Base-by-base conservation (phyloP, 352 stramenopile species). In the Pythium volutum region DNA sequence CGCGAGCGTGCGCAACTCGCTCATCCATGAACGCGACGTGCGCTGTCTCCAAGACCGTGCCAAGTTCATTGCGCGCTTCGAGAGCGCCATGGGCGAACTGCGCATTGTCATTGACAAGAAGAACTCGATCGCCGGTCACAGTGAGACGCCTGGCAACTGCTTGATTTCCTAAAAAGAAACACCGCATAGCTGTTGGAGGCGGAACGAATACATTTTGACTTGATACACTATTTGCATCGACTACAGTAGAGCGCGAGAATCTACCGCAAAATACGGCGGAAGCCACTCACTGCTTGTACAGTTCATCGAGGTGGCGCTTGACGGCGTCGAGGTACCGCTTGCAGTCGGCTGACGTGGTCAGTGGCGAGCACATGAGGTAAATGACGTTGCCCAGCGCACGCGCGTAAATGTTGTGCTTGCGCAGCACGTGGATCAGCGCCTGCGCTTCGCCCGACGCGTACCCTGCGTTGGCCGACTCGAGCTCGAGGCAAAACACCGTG, bases 331-430 rank as follows among this genome's bases (percentile, higher is more conserved):
- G 74, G 52, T 89, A 87, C 45, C 76, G 76, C 55, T 67, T 69
- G 59, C 83, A 93, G 46, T 89, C 79, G 39, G 70, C 66, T 39
- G 74, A 69, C 5, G 81, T 84, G 25, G 81, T 93, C 0, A 95
- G 66, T 0, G 85, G 85, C 9, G 85, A 93, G 65, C 81, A 91
- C 83, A 95, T 95, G 58, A 95, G 69, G 67, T 95, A 95, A 38
- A 95, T 53, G 53, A 93, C 83, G 57, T 93, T 95, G 27, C 85
- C 85, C 0, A 95, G 71, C 14, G 85, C 76, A 38, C 85, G 85
- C 48, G 85, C 85, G 59, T 95, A 93, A 29, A 95, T 73, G 49
- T 81, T 75, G 52, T 89, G 74, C 43, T 73, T 57, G 18, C 85
- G 80, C 15, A 95, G 70, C 22, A 68, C 67, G 18, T 76, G 68